Conservation (phyloP, 306 rosid species). For the Sechiopsis laciniata region DNA sequence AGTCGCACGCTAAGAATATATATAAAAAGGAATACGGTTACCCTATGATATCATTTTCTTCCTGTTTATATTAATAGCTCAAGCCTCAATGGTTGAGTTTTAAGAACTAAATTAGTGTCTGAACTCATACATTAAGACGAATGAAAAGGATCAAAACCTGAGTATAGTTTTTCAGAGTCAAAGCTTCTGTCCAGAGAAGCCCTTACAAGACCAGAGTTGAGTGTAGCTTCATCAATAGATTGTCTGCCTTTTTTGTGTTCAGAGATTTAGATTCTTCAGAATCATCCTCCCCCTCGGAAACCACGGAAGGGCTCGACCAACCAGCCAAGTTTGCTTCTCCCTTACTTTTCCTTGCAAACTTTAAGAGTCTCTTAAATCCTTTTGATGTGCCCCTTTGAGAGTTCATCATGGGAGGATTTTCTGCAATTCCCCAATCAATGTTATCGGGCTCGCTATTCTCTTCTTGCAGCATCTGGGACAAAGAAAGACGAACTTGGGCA, state of each 20-base stretch:
- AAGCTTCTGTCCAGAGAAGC: constrained; percentile 48
- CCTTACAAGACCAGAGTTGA: constrained; percentile 62
- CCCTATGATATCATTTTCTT: constrained; percentile 17
- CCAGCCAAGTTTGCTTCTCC: constrained; percentile 67
- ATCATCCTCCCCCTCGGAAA: constrained; percentile 98
- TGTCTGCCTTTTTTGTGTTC: constrained; percentile 54
- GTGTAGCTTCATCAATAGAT: constrained; percentile 63
- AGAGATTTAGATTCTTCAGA: constrained; percentile 51
- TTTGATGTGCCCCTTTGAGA: constrained; percentile 88
- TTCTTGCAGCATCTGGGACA: constrained; percentile 96
- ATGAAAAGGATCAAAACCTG: constrained; percentile 30
- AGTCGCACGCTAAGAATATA: constrained; percentile 2
- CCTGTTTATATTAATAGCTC: background rate
- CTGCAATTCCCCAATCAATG: constrained; percentile 90
- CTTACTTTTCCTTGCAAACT: constrained; percentile 90
- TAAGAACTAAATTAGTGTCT: too few species aligned
- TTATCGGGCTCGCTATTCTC: constrained; percentile 78
- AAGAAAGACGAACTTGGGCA: constrained; percentile 86
- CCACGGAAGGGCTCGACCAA: constrained; percentile 89
- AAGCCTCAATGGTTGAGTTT: too few species aligned
- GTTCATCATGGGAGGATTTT: constrained; percentile 70
- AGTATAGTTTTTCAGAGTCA: constrained; percentile 43
- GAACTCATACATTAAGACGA: background rate
- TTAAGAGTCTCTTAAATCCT: constrained; percentile 88
- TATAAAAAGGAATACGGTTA: too few species aligned